Evolutionary conservation across 495 filamentous ascomycete species (phyloP), one percentile per base, ranked within the genome.

Genomic region (Bombardia bombarda): DNA sequence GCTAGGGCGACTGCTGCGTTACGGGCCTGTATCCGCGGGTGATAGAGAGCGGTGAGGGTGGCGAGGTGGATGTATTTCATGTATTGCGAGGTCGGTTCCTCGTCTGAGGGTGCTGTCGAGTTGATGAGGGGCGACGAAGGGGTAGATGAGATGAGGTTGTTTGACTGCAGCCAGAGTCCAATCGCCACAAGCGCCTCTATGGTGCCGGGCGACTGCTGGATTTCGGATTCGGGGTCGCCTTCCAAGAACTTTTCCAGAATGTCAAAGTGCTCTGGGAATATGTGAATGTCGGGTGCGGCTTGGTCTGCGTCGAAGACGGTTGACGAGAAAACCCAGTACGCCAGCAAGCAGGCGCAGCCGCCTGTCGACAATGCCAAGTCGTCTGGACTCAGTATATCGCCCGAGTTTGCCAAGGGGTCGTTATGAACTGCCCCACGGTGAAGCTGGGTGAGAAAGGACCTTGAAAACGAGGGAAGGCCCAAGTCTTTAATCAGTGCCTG

Each of bases 1-100:
- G 90, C 82, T 8, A 95, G 80, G 24, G 72, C 67, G 39, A 89
- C 86, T 2, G 90, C 82, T 0, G 82, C 74, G 54, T 81, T 86
- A 34, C 87, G 74, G 45, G 87, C 65, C 30, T 75, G 67, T 47
- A 87, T 67, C 40, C 75, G 67, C 8, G 83, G 68, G 56, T 83
- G 75, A 53, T 88, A 78, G 47, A 87, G 66, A 43, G 87, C 80
- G 58, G 82, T 56, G 31, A 84, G 60, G 38, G 78, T 75, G 35
- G 76, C 59, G 53, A 79, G 70, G 61, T 86, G 83, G 36, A 77
- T 64, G 50, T 80, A 74, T 20, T 68, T 57, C 45, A 77, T 70
- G 37, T 73, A 77, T 40, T 69, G 65, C 12, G 54, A 57, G 3
- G 47, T 52, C 1, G 52, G 38, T 14, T 53, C 60, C 13, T 60